A percentile compares a stretch with the other conserved stretches of the same genome.
phyloP scores from a whole-genome alignment of 176 grass and related monocot species.

The Oryza meyeriana region DNA sequence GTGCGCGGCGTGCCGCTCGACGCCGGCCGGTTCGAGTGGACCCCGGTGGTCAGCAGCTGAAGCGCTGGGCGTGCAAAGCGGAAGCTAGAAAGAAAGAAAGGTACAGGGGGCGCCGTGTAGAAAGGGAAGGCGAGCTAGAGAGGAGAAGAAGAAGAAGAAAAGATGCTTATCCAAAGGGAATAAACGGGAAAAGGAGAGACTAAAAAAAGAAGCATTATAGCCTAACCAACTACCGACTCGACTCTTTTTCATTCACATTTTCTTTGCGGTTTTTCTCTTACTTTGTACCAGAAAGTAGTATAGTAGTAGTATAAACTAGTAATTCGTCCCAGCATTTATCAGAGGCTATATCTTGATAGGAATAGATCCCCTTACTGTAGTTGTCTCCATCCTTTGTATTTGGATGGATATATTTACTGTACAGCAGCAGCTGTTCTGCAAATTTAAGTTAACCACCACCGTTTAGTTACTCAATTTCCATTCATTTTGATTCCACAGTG shows the following conservation, averaged over 20 bases:
- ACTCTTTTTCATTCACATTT: conserved; percentile 31
- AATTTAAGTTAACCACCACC: conserved; percentile 46
- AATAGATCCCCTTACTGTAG: conserved; percentile 43
- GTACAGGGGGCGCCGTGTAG: conserved; percentile 11
- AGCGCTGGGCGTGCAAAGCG: conserved; percentile 13
- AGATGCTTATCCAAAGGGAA: conserved; percentile 35
- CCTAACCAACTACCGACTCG: conserved; percentile 48
- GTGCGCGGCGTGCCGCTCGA: conserved; percentile 56
- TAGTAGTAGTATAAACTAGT: background rate
- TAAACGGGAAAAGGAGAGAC: conserved; percentile 30
- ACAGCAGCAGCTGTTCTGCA: conserved; percentile 40
- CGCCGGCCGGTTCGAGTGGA: conserved; percentile 76
- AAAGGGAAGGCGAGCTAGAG: conserved; percentile 10
- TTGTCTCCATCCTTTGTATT: conserved; percentile 33
- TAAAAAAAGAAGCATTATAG: conserved; percentile 47
- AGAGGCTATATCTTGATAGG: conserved; percentile 23
- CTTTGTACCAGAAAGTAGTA: background rate
- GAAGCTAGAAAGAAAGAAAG: conserved; percentile 15
- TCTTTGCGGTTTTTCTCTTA: background rate
- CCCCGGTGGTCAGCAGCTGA: conserved; percentile 42
- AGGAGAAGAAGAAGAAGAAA: conserved; percentile 8
- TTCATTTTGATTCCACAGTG: background rate
- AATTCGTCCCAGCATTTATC: conserved; percentile 20
- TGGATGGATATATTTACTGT: conserved; percentile 65
- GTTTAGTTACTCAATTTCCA: background rate